A percentile compares a stretch with the other conserved stretches of the same genome.
Evolutionary conservation across 257 asterid species (phyloP).

Genomic region (Knoxia roxburghii): DNA sequence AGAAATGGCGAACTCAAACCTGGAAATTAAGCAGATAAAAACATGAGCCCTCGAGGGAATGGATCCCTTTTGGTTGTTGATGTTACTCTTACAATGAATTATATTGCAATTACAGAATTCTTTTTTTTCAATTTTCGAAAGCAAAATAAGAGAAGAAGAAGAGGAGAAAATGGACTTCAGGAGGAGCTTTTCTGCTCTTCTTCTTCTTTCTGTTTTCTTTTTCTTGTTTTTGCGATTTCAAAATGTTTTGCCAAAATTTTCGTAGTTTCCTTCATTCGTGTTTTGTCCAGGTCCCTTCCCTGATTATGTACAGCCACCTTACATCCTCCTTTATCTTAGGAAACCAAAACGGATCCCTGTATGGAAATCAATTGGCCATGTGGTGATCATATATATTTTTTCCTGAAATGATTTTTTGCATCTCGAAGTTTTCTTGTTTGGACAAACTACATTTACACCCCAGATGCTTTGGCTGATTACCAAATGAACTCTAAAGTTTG

Average conservation of each 20-base stretch:
- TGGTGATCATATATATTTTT: neutral
- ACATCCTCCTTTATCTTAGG: slow-evolving; percentile 12
- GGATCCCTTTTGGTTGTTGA: too few species aligned
- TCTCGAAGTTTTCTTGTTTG: neutral
- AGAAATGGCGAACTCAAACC: neutral
- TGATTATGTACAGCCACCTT: slow-evolving; percentile 9
- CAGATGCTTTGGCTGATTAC: too few species aligned
- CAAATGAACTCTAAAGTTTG: too few species aligned
- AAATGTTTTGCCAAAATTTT: neutral
- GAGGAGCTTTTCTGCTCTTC: slow-evolving; percentile 11
- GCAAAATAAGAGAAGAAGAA: slow-evolving; percentile 13
- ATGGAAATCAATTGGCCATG: slow-evolving; percentile 13
- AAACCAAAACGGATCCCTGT: neutral
- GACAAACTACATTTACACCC: too few species aligned
- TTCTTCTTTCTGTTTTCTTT: slow-evolving; percentile 2
- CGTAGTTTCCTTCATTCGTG: neutral
- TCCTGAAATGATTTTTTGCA: neutral
- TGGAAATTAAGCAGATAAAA: neutral
- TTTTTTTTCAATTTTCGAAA: neutral
- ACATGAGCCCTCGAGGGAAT: neutral
- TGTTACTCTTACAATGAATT: neutral
- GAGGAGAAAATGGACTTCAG: slow-evolving; percentile 16
- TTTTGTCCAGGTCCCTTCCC: neutral
- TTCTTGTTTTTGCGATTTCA: neutral
- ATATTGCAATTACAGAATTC: too few species aligned